phyloP scores from a whole-genome alignment of 2,329 filamentous ascomycete species.

The Aspergillus aculeatinus region DNA sequence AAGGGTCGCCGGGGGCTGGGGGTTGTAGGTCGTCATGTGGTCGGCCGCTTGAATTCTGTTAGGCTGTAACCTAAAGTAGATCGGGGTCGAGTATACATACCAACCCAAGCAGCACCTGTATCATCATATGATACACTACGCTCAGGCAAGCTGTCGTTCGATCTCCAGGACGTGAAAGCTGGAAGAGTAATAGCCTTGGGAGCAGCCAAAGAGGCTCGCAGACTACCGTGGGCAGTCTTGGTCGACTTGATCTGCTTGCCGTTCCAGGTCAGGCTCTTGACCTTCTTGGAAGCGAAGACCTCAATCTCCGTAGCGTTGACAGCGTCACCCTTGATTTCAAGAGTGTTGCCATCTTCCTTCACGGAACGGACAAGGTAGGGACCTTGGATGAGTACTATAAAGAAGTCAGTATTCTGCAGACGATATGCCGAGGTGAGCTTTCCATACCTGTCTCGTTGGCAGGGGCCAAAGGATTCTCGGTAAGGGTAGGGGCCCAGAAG shows the following conservation, averaged over 20 bases:
- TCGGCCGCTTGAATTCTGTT: constrained; percentile 32
- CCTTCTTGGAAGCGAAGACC: constrained; percentile 49
- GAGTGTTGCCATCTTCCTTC: constrained; percentile 34
- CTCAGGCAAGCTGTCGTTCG: constrained; percentile 48
- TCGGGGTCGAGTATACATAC: constrained; percentile 20
- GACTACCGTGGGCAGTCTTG: constrained; percentile 41
- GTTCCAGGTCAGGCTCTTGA: constrained; percentile 54
- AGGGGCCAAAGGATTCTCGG: constrained; percentile 47
- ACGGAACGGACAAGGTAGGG: constrained; percentile 54
- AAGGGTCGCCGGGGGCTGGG: constrained; percentile 43
- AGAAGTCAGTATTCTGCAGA: neutral
- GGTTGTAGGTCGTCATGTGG: constrained; percentile 44
- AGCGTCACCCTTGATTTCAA: constrained; percentile 50
- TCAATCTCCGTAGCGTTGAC: constrained; percentile 45
- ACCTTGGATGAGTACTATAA: constrained; percentile 52
- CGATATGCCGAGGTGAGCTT: neutral
- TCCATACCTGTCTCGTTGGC: constrained; percentile 47
- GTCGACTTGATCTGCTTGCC: constrained; percentile 37
- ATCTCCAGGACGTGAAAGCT: constrained; percentile 38
- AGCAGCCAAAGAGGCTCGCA: constrained; percentile 35
- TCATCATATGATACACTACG: constrained; percentile 43
- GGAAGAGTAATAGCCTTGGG: constrained; percentile 34
- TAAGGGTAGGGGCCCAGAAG: constrained; percentile 57
- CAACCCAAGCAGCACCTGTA: constrained; percentile 36
- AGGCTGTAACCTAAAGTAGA: neutral